Base-by-base conservation (phyloP, 106 monocot genomes). In the Phalaenopsis equestris region DNA sequence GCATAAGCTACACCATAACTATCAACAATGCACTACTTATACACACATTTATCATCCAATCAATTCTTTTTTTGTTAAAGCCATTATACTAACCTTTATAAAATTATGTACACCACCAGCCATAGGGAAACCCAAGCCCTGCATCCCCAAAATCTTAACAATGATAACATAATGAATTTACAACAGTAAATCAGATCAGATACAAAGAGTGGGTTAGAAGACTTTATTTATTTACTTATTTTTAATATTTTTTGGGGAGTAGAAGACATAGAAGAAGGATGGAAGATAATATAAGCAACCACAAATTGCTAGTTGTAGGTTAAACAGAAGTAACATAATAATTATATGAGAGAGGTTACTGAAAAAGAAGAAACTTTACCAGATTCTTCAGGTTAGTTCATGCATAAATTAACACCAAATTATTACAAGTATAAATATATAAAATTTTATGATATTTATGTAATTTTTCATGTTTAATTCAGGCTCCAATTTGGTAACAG, bases 311-410 rank as follows among this genome's bases (percentile, higher is more conserved):
- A 61, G 7, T 3, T 3, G 61, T 21, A 61, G 21, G 19, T 19
- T 57, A 57, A 17, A 15, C 19, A 57, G 57, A 24, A 36, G 36
- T 68, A 37, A 7, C 61, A 61, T 41, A 39, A 19, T 6, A 73
- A 73, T 42, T 16, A 73, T 73, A 73, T 5, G 0, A 73, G 42
- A 12, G 5, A 73, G 4, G 17, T 42, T 47, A 30, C 30, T 38
- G 74, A 7, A 74, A 30, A 3, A 81, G 19, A 76, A n/a, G 16
- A 83, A 43, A 75, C 7, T 79, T 2, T 80, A 99, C 99, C 93
- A 99, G 81, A 39, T 87, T 95, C 78, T 91, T 93, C 42, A 99
- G 75, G 86, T 99, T 95, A 73, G 42, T 80, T 83, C 90, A 87
- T 55, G 67, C 90, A 72, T 30, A 30, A 0, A 30, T 30, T 30